phyloP scores from a whole-genome alignment of 2,329 filamentous ascomycete species.

The Pseudopithomyces chartarum region DNA sequence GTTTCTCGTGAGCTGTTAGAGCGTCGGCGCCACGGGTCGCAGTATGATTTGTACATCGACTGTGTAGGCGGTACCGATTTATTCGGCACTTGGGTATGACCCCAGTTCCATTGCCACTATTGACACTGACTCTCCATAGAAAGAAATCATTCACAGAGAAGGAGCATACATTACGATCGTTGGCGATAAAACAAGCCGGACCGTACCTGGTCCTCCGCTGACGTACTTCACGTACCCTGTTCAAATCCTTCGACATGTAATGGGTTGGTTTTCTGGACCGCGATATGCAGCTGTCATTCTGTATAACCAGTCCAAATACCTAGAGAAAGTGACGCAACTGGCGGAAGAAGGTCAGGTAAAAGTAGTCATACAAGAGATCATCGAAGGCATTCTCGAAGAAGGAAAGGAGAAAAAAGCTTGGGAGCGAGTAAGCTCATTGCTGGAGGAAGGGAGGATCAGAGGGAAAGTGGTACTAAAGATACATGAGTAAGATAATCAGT shows the following conservation, averaged over 20 bases:
- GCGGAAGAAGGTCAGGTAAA: conserved; percentile 26
- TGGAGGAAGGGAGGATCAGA: conserved; percentile 34
- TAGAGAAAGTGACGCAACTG: conserved; percentile 29
- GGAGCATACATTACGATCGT: conserved; percentile 50
- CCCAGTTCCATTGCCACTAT: neutral
- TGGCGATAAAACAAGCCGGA: conserved; percentile 44
- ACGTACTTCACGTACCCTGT: conserved; percentile 39
- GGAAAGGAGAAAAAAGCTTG: conserved; percentile 21
- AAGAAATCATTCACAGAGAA: conserved; percentile 39
- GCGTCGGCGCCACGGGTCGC: conserved; percentile 35
- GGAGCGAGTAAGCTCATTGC: conserved; percentile 27
- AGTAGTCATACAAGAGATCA: conserved; percentile 34
- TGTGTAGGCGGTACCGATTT: conserved; percentile 56
- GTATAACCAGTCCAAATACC: conserved; percentile 25
- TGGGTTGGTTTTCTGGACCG: conserved; percentile 31
- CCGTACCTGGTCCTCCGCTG: conserved; percentile 43
- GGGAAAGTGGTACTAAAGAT: conserved; percentile 39
- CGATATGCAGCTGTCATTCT: conserved; percentile 37
- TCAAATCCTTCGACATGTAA: conserved; percentile 28
- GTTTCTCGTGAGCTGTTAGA: conserved; percentile 38
- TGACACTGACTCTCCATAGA: conserved; percentile 3
- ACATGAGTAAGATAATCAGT: neutral
- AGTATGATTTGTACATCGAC: conserved; percentile 55
- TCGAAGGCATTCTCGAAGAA: conserved; percentile 32
- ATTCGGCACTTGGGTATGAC: conserved; percentile 41